Percentiles rank a stretch among this genome's conserved stretches.
phyloP scores from a whole-genome alignment of 768 basidiomycete species.

The Phlebiopsis flavidoalba region DNA sequence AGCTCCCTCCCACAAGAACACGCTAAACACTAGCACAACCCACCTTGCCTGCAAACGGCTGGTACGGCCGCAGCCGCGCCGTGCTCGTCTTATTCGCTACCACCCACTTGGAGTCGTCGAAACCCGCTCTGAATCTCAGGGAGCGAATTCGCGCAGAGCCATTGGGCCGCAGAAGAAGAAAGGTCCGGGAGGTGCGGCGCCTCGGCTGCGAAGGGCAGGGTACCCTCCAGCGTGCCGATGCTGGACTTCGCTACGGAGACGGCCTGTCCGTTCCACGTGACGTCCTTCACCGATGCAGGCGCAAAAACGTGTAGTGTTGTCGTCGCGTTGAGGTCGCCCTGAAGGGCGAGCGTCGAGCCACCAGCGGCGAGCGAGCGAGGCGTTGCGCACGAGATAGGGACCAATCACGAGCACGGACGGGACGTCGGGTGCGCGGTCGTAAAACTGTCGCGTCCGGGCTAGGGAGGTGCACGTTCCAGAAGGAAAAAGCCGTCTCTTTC shows the following conservation, averaged over 20 bases:
- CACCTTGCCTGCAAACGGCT: constrained; percentile 15
- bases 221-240: constrained; percentile 13
- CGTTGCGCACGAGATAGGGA: constrained; percentile 30
- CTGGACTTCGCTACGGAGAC: constrained; percentile 7
- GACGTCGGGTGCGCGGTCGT: constrained; percentile 18
- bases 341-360: constrained; percentile 14
- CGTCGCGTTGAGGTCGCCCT: constrained; percentile 22
- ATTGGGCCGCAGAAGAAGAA: constrained; percentile 9
- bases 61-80: constrained; percentile 21
- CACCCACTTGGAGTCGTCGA: constrained; percentile 24
- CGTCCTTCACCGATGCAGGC: constrained; percentile 9
- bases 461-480: constrained; percentile 21
- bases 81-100: constrained; percentile 24
- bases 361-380: constrained; percentile 10
- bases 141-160: constrained; percentile 23
- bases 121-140: constrained; percentile 22
- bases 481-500: constrained; percentile 19
- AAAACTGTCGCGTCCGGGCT: constrained; percentile 3
- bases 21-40: not conserved
- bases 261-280: constrained; percentile 24
- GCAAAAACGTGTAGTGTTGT: constrained; percentile 20
- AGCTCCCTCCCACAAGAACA: not conserved
- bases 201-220: constrained; percentile 4
- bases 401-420: constrained; percentile 21
- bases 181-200: constrained; percentile 15